A percentile compares a stretch with the other conserved stretches of the same genome.
Evolutionary conservation across 192 early-diverging fungal genomes (phyloP).

Genomic region (Podila epigama): DNA sequence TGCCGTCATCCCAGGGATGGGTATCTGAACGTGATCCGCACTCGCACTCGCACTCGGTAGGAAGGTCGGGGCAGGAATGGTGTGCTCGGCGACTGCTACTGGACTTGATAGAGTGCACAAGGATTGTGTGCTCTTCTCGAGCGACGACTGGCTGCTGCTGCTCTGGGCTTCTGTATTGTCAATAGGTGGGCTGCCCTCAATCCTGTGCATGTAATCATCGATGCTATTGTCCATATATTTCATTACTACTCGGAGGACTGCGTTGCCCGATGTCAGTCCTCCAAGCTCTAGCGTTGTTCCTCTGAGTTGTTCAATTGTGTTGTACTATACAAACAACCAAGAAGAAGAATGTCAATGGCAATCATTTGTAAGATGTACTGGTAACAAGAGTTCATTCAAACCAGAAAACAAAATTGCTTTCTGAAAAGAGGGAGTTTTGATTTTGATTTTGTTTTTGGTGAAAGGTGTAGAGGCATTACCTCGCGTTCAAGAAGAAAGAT

Average conservation of each 20-base stretch:
- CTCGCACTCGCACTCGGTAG: too few species aligned
- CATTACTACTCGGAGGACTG: constrained; percentile 4
- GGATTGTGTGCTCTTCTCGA: not conserved
- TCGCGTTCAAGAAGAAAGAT: constrained; percentile 66
- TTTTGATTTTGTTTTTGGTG: not conserved
- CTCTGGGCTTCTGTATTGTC: too few species aligned
- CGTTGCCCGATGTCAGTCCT: not conserved
- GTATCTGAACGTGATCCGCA: not conserved
- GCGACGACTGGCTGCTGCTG: too few species aligned
- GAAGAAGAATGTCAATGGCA: not conserved
- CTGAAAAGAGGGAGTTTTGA: not conserved
- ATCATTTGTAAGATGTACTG: not conserved
- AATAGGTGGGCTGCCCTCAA: not conserved
- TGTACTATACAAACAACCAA: not conserved
- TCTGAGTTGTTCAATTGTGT: not conserved
- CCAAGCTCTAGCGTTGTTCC: not conserved
- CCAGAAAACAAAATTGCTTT: not conserved
- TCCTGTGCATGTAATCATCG: not conserved
- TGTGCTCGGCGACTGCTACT: too few species aligned
- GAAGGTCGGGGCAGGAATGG: too few species aligned
- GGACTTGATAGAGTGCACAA: not conserved
- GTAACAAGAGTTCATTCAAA: not conserved
- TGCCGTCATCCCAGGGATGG: not conserved
- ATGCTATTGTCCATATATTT: not conserved
- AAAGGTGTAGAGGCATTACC: constrained; percentile 50